A percentile compares a stretch with the other conserved stretches of the same genome.
These are phyloP conservation scores for Pichiaceae sp. DNA, from an alignment of 1,139 yeast genomes.

Conservation along the genomic window DNA sequence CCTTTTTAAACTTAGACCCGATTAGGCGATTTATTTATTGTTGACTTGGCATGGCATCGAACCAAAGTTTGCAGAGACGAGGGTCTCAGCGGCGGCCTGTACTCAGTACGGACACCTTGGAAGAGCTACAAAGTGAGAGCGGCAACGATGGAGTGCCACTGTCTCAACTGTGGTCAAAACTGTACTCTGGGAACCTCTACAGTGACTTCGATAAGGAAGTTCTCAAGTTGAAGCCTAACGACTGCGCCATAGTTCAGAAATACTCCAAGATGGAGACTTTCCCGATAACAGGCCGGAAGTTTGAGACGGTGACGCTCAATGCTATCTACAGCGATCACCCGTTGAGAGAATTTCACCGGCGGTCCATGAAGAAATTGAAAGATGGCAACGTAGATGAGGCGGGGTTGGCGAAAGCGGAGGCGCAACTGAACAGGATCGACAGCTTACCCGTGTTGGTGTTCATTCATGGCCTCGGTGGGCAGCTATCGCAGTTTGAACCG, in stretches of 20 bases:
- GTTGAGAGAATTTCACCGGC: slow-evolving; percentile 36
- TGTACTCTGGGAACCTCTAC: slow-evolving; percentile 12
- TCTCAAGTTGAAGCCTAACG: slow-evolving; percentile 39
- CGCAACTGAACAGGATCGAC: slow-evolving; percentile 30
- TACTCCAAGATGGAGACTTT: slow-evolving; percentile 33
- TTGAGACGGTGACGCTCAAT: slow-evolving; percentile 31
- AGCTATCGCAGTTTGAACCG: slow-evolving; percentile 63
- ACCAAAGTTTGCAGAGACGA: not conserved
- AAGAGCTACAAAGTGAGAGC: slow-evolving; percentile 12
- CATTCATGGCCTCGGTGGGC: slow-evolving; percentile 75
- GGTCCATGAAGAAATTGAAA: slow-evolving; percentile 26
- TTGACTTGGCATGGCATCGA: too few relatives aligned
- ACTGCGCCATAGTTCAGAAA: slow-evolving; percentile 46
- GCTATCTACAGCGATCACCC: slow-evolving; percentile 50
- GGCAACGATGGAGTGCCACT: slow-evolving; percentile 4
- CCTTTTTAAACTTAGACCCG: too few relatives aligned
- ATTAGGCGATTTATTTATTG: too few relatives aligned
- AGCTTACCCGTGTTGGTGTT: slow-evolving; percentile 53
- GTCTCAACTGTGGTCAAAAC: slow-evolving; percentile 6
- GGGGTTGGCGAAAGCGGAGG: slow-evolving; percentile 12
- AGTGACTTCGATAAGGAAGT: slow-evolving; percentile 32
- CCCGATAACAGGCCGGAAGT: slow-evolving; percentile 25
- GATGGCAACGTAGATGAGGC: slow-evolving; percentile 11
- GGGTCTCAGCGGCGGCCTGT: not conserved
- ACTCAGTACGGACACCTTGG: slow-evolving; percentile 5